Conservation (phyloP, 306 rosid species). For the Vigna radiata region DNA sequence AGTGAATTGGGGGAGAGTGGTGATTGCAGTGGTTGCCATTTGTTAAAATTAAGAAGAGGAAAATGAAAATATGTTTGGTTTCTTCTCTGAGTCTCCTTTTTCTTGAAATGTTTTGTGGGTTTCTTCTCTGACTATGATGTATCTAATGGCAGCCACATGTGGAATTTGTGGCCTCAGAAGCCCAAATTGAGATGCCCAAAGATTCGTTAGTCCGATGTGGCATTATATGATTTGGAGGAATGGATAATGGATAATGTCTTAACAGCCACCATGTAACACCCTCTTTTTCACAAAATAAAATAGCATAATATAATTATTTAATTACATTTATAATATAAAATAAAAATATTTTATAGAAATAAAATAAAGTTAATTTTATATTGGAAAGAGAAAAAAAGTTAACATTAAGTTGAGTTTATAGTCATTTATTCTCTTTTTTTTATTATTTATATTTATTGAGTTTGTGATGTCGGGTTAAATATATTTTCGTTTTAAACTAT, state of each 20-base stretch:
- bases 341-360: too few relatives aligned
- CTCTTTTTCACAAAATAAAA: not conserved
- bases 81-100: not conserved
- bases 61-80: constrained; percentile 18
- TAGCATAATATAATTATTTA: too few relatives aligned
- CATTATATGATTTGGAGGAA: constrained; percentile 58
- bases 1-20: constrained; percentile 80
- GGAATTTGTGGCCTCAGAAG: constrained; percentile 66
- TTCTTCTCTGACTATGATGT: constrained; percentile 13
- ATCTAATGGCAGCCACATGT: too few relatives aligned
- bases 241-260: constrained; percentile 66
- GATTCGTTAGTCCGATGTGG: constrained; percentile 70
- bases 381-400: too few relatives aligned
- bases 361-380: too few relatives aligned
- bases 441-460: too few relatives aligned
- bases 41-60: constrained; percentile 4
- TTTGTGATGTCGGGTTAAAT: too few relatives aligned
- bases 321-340: too few relatives aligned
- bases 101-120: constrained; percentile 4
- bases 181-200: constrained; percentile 59
- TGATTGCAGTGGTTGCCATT: constrained; percentile 79
- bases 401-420: too few relatives aligned
- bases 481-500: too few relatives aligned
- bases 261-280: not conserved
- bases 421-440: too few relatives aligned